Conservation (phyloP, 129 eudicot species). For the Chrysanthemum makinoi region DNA sequence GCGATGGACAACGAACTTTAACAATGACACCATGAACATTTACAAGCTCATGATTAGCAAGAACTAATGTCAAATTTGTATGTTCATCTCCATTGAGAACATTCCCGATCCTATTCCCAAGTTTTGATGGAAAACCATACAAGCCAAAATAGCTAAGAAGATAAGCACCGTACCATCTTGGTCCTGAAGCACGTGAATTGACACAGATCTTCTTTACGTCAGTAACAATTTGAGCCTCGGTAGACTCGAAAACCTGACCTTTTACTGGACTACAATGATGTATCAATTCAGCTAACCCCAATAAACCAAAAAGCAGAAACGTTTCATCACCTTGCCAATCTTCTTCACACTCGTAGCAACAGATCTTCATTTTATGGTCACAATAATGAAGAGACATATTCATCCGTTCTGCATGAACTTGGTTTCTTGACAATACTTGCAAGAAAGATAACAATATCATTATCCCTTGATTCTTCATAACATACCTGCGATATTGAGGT, state of each 20-base stretch:
- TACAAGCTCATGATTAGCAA: conserved; percentile 49
- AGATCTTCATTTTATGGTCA: conserved; percentile 43
- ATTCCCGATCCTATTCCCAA: conserved; percentile 53
- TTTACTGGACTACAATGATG: conserved; percentile 31
- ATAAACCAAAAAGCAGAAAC: conserved; percentile 51
- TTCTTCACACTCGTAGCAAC: conserved; percentile 53
- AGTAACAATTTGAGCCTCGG: conserved; percentile 42
- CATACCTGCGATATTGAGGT: conserved; percentile 43
- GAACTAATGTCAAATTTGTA: conserved; percentile 55
- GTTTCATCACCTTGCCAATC: conserved; percentile 84
- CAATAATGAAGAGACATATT: conserved; percentile 50
- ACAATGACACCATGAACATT: conserved; percentile 67
- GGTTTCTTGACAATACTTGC: conserved; percentile 48
- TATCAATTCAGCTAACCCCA: conserved; percentile 70
- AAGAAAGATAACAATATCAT: conserved; percentile 45
- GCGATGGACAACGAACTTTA: conserved; percentile 63
- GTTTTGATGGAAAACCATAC: conserved; percentile 68
- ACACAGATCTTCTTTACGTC: conserved; percentile 44
- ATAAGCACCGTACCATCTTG: conserved; percentile 67
- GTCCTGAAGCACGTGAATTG: conserved; percentile 50
- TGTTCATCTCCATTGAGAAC: conserved; percentile 40
- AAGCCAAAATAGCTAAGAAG: conserved; percentile 63
- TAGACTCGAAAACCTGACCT: conserved; percentile 24
- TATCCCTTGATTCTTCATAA: conserved; percentile 47
- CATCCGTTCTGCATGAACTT: conserved; percentile 38